Evolutionary conservation across 1,139 yeast species (phyloP).

Genomic region (Kodamaea ohmeri): DNA sequence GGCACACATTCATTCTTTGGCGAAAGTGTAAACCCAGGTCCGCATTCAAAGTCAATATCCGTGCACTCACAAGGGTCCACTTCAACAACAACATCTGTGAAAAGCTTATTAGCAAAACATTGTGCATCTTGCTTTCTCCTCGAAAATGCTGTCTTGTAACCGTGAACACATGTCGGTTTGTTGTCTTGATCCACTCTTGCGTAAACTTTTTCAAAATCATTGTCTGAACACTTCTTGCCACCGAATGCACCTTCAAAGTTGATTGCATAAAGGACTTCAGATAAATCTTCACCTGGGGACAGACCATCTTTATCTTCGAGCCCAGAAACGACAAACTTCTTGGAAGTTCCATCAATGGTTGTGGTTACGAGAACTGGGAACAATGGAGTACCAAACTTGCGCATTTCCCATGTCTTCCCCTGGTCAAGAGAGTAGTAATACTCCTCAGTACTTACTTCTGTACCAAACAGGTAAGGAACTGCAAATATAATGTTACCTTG

Average conservation of each 20-base stretch:
- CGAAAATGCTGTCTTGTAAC: constrained; percentile 62
- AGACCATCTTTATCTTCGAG: constrained; percentile 23
- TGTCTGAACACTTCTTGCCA: constrained; percentile 46
- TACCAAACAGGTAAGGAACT: constrained; percentile 39
- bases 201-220: constrained; percentile 69
- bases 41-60: constrained; percentile 71
- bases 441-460: constrained; percentile 18
- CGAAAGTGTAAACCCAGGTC: constrained; percentile 46
- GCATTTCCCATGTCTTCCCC: constrained; percentile 62
- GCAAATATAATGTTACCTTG: constrained; percentile 75
- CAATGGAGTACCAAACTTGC: constrained; percentile 47
- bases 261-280: constrained; percentile 41
- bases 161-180: constrained; percentile 66
- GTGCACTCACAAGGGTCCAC: constrained; percentile 68
- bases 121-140: constrained; percentile 68
- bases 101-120: constrained; percentile 65
- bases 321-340: constrained; percentile 58
- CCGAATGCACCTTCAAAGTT: constrained; percentile 63
- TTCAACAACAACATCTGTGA: constrained; percentile 53
- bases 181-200: constrained; percentile 52
- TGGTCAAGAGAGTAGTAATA: constrained; percentile 69
- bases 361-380: constrained; percentile 51
- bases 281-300: constrained; percentile 12
- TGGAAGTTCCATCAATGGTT: constrained; percentile 73
- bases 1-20: constrained; percentile 57